These are phyloP conservation scores for Flueggea neowawraea DNA, from an alignment of 441 rosid genomes.

Conservation along the genomic window DNA sequence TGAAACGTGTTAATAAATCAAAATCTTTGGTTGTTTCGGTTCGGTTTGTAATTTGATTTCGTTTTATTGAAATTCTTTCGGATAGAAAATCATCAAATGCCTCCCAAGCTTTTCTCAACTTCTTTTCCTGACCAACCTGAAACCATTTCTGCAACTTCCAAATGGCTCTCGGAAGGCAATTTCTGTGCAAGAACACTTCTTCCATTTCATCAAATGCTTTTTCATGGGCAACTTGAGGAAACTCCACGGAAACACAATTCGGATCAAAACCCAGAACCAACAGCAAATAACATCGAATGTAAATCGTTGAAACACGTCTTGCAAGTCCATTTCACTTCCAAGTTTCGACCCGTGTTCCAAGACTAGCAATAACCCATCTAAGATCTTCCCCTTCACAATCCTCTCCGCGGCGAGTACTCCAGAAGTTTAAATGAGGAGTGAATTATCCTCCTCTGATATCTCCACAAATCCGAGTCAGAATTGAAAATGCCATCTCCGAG, in stretches of 20 bases:
- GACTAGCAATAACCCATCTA: constrained; percentile 30
- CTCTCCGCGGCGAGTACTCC: constrained; percentile 18
- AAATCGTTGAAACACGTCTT: constrained; percentile 32
- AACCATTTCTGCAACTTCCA: constrained; percentile 19
- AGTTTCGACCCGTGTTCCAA: constrained; percentile 19
- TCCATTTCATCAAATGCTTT: constrained; percentile 30
- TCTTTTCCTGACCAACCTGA: constrained; percentile 12
- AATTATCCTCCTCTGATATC: constrained; percentile 30
- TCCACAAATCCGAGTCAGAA: constrained; percentile 35
- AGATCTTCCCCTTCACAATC: constrained; percentile 21
- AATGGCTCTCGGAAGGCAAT: constrained; percentile 6
- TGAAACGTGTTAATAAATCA: background rate
- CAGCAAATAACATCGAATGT: constrained; percentile 30
- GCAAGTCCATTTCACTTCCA: constrained; percentile 22
- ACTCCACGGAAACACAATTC: constrained; percentile 18
- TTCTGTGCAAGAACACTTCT: constrained; percentile 13
- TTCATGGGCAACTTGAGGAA: constrained; percentile 26
- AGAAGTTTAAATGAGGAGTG: constrained; percentile 23
- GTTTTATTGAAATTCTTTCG: constrained; percentile 7
- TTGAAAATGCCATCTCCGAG: constrained; percentile 50
- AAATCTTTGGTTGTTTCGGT: background rate
- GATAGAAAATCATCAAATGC: constrained; percentile 10
- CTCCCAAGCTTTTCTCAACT: constrained; percentile 1
- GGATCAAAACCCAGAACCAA: constrained; percentile 30
- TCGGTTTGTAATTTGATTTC: no score